Percentiles rank a stretch among this genome's conserved stretches.
phyloP scores from a whole-genome alignment of 805 yeast genomes.

The Citeromyces matritensis region DNA sequence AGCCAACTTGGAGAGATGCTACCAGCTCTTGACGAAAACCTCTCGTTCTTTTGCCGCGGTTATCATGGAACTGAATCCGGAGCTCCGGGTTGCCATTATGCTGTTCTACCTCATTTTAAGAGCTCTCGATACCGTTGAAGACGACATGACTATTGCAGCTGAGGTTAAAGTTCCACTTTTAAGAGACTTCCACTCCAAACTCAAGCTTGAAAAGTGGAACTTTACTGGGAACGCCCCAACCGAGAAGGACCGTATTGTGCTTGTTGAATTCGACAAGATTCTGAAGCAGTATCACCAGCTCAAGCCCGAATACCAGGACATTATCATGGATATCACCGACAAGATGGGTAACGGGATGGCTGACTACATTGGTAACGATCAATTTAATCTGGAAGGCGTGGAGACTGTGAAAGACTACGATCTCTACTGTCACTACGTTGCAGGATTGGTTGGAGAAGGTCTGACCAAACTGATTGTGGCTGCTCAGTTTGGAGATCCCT shows the following conservation, averaged over 20 bases:
- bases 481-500: slow-evolving; percentile 53
- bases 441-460: slow-evolving; percentile 97
- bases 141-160: slow-evolving; percentile 79
- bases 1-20: slow-evolving; percentile 45
- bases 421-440: slow-evolving; percentile 90
- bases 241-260: slow-evolving; percentile 71
- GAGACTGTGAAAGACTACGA: slow-evolving; percentile 71
- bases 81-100: slow-evolving; percentile 67
- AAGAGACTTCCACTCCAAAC: slow-evolving; percentile 48
- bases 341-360: slow-evolving; percentile 99
- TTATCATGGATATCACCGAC: slow-evolving; percentile 60
- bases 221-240: slow-evolving; percentile 59
- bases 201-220: slow-evolving; percentile 62
- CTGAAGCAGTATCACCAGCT: slow-evolving; percentile 59
- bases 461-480: slow-evolving; percentile 67
- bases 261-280: slow-evolving; percentile 64
- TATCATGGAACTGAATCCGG: slow-evolving; percentile 82
- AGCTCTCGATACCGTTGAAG: slow-evolving; percentile 92
- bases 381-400: slow-evolving; percentile 70
- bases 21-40: slow-evolving; percentile 46
- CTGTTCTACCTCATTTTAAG: slow-evolving; percentile 75
- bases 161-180: slow-evolving; percentile 61
- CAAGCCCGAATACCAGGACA: slow-evolving; percentile 61
- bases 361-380: slow-evolving; percentile 65
- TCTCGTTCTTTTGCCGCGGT: slow-evolving; percentile 94